Percentiles rank a stretch among this genome's conserved stretches.
Conservation (phyloP, 805 yeast species). For the Candida sanyiensis region DNA sequence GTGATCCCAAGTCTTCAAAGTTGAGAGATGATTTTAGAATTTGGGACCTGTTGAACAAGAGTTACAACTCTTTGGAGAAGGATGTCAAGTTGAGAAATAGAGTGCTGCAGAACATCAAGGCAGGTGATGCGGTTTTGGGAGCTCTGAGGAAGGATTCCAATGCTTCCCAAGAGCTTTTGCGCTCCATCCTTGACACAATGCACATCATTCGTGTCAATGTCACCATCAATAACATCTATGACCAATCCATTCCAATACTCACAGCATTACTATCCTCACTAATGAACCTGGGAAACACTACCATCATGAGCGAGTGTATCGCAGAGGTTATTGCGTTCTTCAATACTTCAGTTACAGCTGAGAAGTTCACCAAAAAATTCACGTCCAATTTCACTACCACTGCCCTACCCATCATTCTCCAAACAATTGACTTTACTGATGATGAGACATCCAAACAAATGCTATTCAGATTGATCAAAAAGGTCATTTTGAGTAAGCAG, state of each 20-base stretch:
- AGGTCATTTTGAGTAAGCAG: conserved; percentile 27
- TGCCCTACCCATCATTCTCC: conserved; percentile 18
- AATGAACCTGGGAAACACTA: neutral
- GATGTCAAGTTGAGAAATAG: conserved; percentile 34
- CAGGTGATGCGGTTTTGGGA: conserved; percentile 32
- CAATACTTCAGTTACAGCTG: conserved; percentile 9
- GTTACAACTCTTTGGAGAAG: conserved; percentile 31
- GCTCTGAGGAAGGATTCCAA: conserved; percentile 18
- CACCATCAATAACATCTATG: conserved; percentile 11
- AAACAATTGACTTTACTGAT: neutral
- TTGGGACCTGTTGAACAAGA: conserved; percentile 46
- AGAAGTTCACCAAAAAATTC: conserved; percentile 20
- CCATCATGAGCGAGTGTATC: conserved; percentile 1
- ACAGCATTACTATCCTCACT: conserved; percentile 20
- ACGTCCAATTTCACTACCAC: conserved; percentile 13
- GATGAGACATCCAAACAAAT: conserved; percentile 5
- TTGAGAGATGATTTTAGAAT: conserved; percentile 39
- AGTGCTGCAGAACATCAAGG: conserved; percentile 36
- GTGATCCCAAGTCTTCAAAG: conserved; percentile 36
- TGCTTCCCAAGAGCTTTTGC: neutral
- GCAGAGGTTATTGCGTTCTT: conserved; percentile 15
- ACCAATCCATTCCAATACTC: conserved; percentile 14
- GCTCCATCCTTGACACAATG: conserved; percentile 10
- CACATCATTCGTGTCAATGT: conserved; percentile 17
- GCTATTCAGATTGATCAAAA: conserved; percentile 20